Percentiles rank a stretch among this genome's conserved stretches.
Conservation (phyloP, 2,329 filamentous ascomycete species). For the Didymella segeticola region DNA sequence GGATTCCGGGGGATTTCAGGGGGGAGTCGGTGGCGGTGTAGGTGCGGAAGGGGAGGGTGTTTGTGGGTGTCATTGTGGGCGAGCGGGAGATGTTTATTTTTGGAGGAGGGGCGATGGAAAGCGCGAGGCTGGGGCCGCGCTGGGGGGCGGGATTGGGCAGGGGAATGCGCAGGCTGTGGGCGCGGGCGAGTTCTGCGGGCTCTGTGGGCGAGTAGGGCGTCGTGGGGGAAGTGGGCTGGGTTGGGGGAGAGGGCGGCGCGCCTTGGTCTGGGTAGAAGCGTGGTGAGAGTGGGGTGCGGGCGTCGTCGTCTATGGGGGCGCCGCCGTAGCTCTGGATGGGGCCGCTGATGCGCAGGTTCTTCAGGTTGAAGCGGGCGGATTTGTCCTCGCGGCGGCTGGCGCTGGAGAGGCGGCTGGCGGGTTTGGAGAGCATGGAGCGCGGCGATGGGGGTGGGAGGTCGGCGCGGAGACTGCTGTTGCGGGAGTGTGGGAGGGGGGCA, state of each 20-base stretch:
- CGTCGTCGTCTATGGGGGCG: conserved; percentile 54
- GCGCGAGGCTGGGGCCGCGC: conserved; percentile 8
- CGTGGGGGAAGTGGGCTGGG: conserved; percentile 43
- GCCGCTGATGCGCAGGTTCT: conserved; percentile 64
- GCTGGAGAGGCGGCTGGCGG: conserved; percentile 43
- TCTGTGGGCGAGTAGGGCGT: conserved; percentile 45
- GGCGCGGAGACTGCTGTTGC: conserved; percentile 14
- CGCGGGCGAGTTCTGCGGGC: conserved; percentile 45
- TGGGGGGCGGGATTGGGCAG: conserved; percentile 27
- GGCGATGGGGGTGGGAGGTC: conserved; percentile 36
- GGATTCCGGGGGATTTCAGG: conserved; percentile 42
- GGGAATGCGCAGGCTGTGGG: conserved; percentile 46
- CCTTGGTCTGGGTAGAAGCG: conserved; percentile 61
- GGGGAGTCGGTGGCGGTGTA: conserved; percentile 30
- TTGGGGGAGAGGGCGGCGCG: conserved; percentile 61
- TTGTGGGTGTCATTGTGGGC: neutral
- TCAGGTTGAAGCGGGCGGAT: conserved; percentile 56
- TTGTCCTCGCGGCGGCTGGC: conserved; percentile 40
- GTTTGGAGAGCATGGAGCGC: conserved; percentile 47
- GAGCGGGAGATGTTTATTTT: conserved; percentile 3
- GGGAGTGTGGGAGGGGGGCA: conserved; percentile 33
- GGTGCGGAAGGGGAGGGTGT: conserved; percentile 46
- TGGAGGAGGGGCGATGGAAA: conserved; percentile 14
- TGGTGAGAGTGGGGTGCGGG: conserved; percentile 62
- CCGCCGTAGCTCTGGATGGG: conserved; percentile 57